A percentile compares a stretch with the other conserved stretches of the same genome.
These are phyloP conservation scores for Ogataea populi-albae DNA, from an alignment of 805 yeast genomes.

Conservation along the genomic window DNA sequence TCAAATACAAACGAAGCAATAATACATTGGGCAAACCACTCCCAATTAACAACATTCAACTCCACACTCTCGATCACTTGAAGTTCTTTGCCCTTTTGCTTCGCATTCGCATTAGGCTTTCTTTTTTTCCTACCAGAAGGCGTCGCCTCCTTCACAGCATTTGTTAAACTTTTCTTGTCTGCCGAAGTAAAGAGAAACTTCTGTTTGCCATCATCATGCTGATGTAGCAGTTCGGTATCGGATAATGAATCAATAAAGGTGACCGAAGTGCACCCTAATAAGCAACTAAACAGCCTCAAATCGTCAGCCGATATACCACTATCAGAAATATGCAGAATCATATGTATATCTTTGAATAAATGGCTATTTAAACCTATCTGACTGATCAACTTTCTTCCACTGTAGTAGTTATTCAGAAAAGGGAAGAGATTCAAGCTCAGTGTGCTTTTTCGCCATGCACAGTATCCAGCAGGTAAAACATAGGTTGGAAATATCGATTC, in stretches of 20 bases:
- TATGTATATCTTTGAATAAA: constrained; percentile 32
- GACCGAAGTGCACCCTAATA: constrained; percentile 12
- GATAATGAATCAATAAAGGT: constrained; percentile 6
- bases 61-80: constrained; percentile 2
- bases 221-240: constrained; percentile 1
- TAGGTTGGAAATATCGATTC: constrained; percentile 48
- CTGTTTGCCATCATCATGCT: background rate
- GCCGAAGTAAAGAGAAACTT: constrained; percentile 9
- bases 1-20: constrained; percentile 30
- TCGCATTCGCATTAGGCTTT: background rate
- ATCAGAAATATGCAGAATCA: constrained; percentile 33
- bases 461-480: constrained; percentile 70
- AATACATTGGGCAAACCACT: constrained; percentile 65
- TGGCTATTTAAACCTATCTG: constrained; percentile 43
- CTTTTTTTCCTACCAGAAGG: constrained; percentile 4
- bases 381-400: constrained; percentile 29
- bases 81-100: background rate
- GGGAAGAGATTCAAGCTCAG: constrained; percentile 46
- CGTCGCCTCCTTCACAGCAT: background rate
- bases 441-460: constrained; percentile 35
- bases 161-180: constrained; percentile 6
- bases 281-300: constrained; percentile 9
- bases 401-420: constrained; percentile 39
- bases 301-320: constrained; percentile 8
- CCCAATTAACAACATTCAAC: constrained; percentile 50